These are phyloP conservation scores for Pyrenula aspistea DNA, from an alignment of 495 filamentous ascomycete genomes.

Conservation along the genomic window DNA sequence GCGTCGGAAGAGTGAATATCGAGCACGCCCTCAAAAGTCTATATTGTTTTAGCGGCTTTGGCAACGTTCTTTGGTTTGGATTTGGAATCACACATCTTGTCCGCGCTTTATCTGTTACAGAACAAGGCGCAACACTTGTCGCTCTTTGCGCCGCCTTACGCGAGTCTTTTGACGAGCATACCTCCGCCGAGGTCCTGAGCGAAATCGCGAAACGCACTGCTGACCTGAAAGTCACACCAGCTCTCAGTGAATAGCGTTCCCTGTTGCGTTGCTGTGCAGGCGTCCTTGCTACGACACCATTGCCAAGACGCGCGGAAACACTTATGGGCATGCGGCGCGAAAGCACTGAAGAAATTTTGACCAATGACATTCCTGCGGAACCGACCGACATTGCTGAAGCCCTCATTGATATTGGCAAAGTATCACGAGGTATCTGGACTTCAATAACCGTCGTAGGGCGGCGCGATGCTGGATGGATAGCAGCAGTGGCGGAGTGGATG, in stretches of 20 bases:
- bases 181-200: slow-evolving; percentile 2
- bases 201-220: slow-evolving; percentile 2
- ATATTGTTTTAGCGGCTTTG: slow-evolving; percentile 4
- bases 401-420: background rate
- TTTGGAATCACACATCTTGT: slow-evolving; percentile 11
- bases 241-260: slow-evolving; percentile 2
- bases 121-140: slow-evolving; percentile 5
- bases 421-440: background rate
- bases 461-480: slow-evolving; percentile 5
- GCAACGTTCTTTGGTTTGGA: slow-evolving; percentile 9
- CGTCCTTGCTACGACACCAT: background rate
- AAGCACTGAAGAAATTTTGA: background rate
- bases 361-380: background rate
- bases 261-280: slow-evolving; percentile 4
- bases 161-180: slow-evolving; percentile 2
- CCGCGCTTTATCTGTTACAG: slow-evolving; percentile 7
- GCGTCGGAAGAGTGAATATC: slow-evolving; percentile 2
- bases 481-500: slow-evolving; percentile 6
- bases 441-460: background rate
- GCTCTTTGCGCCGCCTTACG: slow-evolving; percentile 6
- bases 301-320: background rate
- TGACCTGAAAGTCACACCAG: slow-evolving; percentile 1
- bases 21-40: slow-evolving; percentile 2
- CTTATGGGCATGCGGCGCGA: background rate
- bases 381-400: background rate